phyloP scores from a whole-genome alignment of 805 yeast species.

The Saccharomycopsis sp. region DNA sequence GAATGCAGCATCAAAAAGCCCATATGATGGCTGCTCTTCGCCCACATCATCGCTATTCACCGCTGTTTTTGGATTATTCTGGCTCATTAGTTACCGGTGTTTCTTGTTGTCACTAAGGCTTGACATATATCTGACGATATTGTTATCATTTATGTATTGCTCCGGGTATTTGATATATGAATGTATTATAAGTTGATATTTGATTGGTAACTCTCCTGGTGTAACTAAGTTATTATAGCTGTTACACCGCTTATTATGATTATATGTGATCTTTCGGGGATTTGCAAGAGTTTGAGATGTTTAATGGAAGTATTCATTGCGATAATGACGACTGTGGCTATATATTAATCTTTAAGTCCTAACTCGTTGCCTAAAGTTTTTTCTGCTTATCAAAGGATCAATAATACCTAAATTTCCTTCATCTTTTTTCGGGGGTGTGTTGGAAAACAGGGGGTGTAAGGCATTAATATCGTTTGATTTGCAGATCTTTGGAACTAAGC shows the following conservation, averaged over 20 bases:
- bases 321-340: no score
- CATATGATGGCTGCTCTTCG: background rate
- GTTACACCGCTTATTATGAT: no score
- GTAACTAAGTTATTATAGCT: no score
- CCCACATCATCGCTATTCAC: background rate
- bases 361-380: background rate
- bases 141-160: background rate
- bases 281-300: no score
- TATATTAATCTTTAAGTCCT: background rate
- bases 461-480: background rate
- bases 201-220: no score
- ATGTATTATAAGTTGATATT: no score
- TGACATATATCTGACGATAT: background rate
- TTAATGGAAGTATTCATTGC: no score
- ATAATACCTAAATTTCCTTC: background rate
- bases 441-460: background rate
- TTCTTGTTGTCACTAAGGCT: background rate
- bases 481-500: background rate
- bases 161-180: background rate
- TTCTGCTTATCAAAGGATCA: background rate
- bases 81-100: background rate
- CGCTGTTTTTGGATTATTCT: background rate
- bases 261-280: no score
- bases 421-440: background rate
- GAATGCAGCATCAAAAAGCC: background rate